Evolutionary conservation across 2,329 filamentous ascomycete species (phyloP), one percentile per base, ranked within the genome.

Genomic region (Paecilomyces variotii): DNA sequence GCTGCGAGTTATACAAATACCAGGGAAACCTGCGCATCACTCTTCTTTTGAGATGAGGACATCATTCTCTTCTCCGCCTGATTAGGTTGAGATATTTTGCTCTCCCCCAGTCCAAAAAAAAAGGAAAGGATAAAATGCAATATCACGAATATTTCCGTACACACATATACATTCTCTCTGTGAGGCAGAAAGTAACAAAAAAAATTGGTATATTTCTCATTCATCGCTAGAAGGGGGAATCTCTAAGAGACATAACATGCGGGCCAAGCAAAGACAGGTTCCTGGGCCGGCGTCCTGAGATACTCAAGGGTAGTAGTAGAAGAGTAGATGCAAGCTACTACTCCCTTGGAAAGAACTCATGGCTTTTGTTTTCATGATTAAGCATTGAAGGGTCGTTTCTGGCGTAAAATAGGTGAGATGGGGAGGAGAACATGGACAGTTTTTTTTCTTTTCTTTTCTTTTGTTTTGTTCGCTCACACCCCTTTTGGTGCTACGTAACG

Each of bases 401-500:
- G 39, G 39, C 39, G 39, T 45, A 45, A 45, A 45, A 19, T 19
- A 45, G 39, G 39, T 3, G 14, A 45, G 39, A 14, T 3, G 14
- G 5, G 39, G 5, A 3, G n/a, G 5, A 45, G 14, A 19, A 19
- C 2, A 45, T 11, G 39, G 19, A 19, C 6, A 14, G 19, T 2
- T 19, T 45, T 45, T 2, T 7, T 19, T 19, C 5, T 56, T 19
- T 28, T 54, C 12, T 10, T 32, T 19, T 19, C 5, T 56, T 19
- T 28, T 54, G 1, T 10, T 32, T 32, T 54, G 19, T 32, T 32
- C 19, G 34, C 30, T 56, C 54, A 56, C 10, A 12, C 30, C 34
- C 26, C 35, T 4, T 56, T 49, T 14, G 53, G 32, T 26, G 56
- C 52, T 30, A 55, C 60, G 62, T 65, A 68, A 58, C 57, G 67